Percentiles rank a stretch among this genome's conserved stretches.
Evolutionary conservation across 2,329 filamentous ascomycete genomes (phyloP).

Genomic region (Nothophaeocryptopus gaeumannii): DNA sequence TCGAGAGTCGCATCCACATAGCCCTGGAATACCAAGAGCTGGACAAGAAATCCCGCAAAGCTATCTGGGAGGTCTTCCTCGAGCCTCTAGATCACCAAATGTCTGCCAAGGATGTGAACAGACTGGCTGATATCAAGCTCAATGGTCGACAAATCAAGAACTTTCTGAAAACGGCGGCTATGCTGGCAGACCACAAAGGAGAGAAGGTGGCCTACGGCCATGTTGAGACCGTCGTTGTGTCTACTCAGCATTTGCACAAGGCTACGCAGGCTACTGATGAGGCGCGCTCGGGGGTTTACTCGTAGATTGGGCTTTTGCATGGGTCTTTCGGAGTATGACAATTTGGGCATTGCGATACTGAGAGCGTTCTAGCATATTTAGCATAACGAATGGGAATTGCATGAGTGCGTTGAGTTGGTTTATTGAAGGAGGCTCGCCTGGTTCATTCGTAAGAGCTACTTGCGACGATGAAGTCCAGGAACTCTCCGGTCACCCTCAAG

Average conservation of each 20-base stretch:
- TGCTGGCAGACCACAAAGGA: conserved; percentile 29
- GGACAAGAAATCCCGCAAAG: conserved; percentile 35
- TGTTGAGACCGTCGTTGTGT: conserved; percentile 36
- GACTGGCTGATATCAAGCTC: conserved; percentile 32
- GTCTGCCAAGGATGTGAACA: conserved; percentile 30
- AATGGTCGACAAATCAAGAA: conserved; percentile 47
- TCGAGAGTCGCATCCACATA: conserved; percentile 48
- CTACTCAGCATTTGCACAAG: conserved; percentile 34
- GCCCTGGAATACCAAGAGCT: conserved; percentile 44
- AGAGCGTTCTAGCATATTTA: too few relatives aligned
- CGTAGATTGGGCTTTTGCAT: not conserved
- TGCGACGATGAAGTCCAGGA: too few relatives aligned
- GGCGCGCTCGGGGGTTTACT: conserved; percentile 1
- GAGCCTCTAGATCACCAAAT: conserved; percentile 27
- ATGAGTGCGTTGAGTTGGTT: too few relatives aligned
- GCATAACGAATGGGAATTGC: too few relatives aligned
- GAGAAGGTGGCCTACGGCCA: conserved; percentile 29
- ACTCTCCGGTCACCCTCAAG: too few relatives aligned
- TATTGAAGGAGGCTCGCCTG: too few relatives aligned
- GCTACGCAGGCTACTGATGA: conserved; percentile 26
- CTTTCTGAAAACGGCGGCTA: conserved; percentile 40
- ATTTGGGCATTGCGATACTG: too few relatives aligned
- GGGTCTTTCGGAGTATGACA: too few relatives aligned
- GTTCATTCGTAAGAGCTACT: too few relatives aligned
- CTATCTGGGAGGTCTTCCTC: conserved; percentile 49